phyloP scores from a whole-genome alignment of 108 stramenopile genomes.

The Chaetoceros tenuissimus region DNA sequence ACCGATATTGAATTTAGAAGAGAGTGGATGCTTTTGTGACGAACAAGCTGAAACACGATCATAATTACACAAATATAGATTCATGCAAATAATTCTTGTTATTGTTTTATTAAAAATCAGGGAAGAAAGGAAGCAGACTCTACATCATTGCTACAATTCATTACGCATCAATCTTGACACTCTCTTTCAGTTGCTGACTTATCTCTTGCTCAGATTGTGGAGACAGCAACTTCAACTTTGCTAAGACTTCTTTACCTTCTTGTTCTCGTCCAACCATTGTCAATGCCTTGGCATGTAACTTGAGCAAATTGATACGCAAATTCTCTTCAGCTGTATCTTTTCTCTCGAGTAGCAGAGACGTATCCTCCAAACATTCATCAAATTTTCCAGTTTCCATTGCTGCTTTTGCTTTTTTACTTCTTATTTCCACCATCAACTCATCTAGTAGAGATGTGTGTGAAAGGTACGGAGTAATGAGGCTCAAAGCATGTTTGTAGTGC shows the following conservation, averaged over 20 bases:
- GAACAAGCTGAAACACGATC: slow-evolving; percentile 31
- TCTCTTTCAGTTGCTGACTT: too few species aligned
- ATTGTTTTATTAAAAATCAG: too few species aligned
- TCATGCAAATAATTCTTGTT: too few species aligned
- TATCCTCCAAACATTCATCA: slow-evolving; percentile 1
- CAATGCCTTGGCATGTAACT: background rate
- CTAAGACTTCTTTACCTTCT: slow-evolving; percentile 1
- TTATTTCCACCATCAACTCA: background rate
- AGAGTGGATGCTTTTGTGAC: slow-evolving; percentile 50
- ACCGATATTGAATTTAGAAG: slow-evolving; percentile 32
- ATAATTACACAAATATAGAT: too few species aligned
- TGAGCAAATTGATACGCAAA: background rate
- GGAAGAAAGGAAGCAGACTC: too few species aligned
- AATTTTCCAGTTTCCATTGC: slow-evolving; percentile 1
- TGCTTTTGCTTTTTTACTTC: background rate
- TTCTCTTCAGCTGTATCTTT: background rate
- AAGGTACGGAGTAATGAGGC: background rate
- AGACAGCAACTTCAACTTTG: background rate
- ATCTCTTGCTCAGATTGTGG: too few species aligned
- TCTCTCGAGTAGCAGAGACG: background rate
- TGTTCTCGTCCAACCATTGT: background rate
- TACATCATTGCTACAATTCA: too few species aligned
- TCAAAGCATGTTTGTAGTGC: background rate
- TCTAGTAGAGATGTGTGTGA: background rate
- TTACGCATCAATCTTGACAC: too few species aligned